Conservation (phyloP, 2,329 filamentous ascomycete genomes). For the Botryotinia convoluta region DNA sequence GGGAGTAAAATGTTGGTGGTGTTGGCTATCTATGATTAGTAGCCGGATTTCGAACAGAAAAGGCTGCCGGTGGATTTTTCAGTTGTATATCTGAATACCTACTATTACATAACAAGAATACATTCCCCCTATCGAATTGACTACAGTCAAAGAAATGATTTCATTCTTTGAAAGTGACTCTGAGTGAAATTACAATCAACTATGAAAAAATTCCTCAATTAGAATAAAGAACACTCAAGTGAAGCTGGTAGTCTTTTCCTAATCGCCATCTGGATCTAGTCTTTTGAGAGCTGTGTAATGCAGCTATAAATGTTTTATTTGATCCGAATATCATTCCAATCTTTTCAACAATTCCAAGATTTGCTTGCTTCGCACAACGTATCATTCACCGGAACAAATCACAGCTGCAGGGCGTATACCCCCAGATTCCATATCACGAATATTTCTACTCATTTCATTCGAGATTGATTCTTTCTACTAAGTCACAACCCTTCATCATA, state of each 20-base stretch:
- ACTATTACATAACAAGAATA: not conserved
- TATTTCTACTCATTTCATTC: not conserved
- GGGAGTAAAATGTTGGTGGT: not conserved
- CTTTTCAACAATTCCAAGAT: not conserved
- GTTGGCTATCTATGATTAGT: not conserved
- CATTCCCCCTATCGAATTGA: fast-evolving
- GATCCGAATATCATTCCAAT: no score
- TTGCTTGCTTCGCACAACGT: not conserved
- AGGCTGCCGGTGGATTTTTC: not conserved
- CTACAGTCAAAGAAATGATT: not conserved
- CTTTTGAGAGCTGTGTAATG: not conserved
- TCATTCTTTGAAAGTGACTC: not conserved
- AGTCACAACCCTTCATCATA: not conserved
- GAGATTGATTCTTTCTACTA: not conserved
- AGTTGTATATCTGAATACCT: not conserved
- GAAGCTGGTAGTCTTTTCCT: not conserved
- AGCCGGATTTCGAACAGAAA: no score
- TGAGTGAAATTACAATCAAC: not conserved
- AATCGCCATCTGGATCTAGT: fast-evolving
- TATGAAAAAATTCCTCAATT: not conserved
- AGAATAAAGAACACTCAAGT: not conserved
- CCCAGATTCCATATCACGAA: not conserved
- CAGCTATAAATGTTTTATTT: not conserved
- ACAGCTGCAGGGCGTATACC: not conserved
- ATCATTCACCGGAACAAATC: not conserved